A percentile compares a stretch with the other conserved stretches of the same genome.
Conservation (phyloP, 176 grass and related monocot genomes). For the Bolboschoenus planiculmis region DNA sequence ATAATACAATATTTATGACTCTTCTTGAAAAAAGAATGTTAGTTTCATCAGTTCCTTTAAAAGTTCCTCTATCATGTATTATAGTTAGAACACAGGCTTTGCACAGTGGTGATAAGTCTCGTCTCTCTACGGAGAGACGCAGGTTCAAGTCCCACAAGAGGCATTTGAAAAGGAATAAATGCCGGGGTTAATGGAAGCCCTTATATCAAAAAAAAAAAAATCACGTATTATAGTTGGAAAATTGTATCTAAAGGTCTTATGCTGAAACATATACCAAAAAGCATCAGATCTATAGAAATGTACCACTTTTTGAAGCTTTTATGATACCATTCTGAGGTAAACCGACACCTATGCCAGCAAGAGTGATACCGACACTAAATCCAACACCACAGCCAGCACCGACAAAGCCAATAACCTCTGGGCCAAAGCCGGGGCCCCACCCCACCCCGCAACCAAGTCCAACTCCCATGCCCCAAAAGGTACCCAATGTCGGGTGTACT, state of each 20-base stretch:
- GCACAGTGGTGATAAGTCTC: too few species aligned
- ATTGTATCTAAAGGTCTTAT: neutral
- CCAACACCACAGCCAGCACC: slow-evolving; percentile 81
- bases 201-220: too few species aligned
- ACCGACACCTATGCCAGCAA: slow-evolving; percentile 70
- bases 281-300: neutral
- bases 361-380: slow-evolving; percentile 77
- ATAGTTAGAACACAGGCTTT: too few species aligned
- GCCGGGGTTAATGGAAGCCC: too few species aligned
- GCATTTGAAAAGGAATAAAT: too few species aligned
- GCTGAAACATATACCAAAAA: neutral
- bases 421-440: slow-evolving; percentile 89
- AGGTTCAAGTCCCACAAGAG: too few species aligned
- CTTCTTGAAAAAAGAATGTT: neutral
- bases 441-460: slow-evolving; percentile 88
- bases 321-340: slow-evolving; percentile 60
- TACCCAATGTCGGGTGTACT: slow-evolving; percentile 75
- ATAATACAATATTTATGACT: neutral
- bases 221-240: neutral
- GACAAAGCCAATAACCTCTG: slow-evolving; percentile 85
- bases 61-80: neutral
- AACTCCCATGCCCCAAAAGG: slow-evolving; percentile 83
- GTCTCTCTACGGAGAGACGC: too few species aligned
- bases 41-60: neutral
- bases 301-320: slow-evolving; percentile 41